Percentiles rank a stretch among this genome's conserved stretches.
phyloP scores from a whole-genome alignment of 768 basidiomycete genomes.

The Amanita phalloides region DNA sequence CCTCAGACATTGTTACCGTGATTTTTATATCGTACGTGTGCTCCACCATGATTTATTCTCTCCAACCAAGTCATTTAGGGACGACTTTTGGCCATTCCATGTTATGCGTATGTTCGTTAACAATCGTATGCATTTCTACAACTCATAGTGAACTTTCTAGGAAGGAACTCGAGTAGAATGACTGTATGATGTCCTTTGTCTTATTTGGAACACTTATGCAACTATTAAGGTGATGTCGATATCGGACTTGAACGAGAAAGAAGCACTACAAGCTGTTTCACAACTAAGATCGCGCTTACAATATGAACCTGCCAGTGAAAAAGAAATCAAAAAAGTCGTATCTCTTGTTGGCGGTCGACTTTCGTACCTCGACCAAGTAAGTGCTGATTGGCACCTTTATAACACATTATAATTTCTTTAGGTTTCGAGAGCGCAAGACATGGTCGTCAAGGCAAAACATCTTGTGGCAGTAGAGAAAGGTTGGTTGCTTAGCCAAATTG shows the following conservation, averaged over 20 bases:
- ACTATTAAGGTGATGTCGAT: slow-evolving; percentile 52
- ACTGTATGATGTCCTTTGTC: slow-evolving; percentile 29
- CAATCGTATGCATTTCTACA: background rate
- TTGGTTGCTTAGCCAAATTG: slow-evolving; percentile 73
- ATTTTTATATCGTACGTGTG: slow-evolving; percentile 61
- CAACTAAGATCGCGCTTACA: slow-evolving; percentile 36
- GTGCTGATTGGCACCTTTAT: background rate
- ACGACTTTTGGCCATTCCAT: slow-evolving; percentile 78
- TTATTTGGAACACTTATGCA: background rate
- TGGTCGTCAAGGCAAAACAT: slow-evolving; percentile 52
- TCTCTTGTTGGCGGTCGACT: slow-evolving; percentile 68
- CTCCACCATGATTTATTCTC: slow-evolving; percentile 5
- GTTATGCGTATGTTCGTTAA: slow-evolving; percentile 36
- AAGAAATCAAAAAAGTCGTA: slow-evolving; percentile 36
- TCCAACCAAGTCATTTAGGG: slow-evolving; percentile 31
- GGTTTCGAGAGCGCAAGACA: slow-evolving; percentile 50
- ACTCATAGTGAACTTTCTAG: slow-evolving; percentile 21
- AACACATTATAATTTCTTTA: slow-evolving; percentile 8
- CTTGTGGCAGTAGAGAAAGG: slow-evolving; percentile 65
- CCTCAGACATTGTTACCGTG: slow-evolving; percentile 60
- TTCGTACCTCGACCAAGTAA: slow-evolving; percentile 58
- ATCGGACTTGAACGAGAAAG: slow-evolving; percentile 50
- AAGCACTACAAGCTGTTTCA: slow-evolving; percentile 46
- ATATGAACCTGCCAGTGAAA: slow-evolving; percentile 16
- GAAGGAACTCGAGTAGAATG: slow-evolving; percentile 67